Percentiles rank a stretch among this genome's conserved stretches.
Evolutionary conservation across 2,329 filamentous ascomycete species (phyloP).

Genomic region (Apiospora kogelbergensis): DNA sequence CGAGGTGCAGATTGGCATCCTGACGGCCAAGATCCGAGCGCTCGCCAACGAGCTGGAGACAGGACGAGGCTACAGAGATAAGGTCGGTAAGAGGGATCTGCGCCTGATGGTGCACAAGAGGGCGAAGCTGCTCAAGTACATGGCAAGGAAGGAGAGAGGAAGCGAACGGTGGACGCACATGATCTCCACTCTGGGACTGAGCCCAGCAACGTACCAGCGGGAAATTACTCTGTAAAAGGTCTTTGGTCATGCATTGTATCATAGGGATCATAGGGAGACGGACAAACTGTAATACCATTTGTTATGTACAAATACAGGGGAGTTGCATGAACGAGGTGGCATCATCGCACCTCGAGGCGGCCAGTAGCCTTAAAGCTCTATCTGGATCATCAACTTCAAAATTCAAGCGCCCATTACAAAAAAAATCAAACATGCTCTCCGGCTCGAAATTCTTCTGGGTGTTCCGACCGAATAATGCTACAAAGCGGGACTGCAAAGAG

Average conservation of each 20-base stretch:
- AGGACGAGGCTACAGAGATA: conserved; percentile 75
- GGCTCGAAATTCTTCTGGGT: conserved; percentile 23
- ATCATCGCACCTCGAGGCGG: not conserved
- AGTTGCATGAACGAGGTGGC: conserved; percentile 12
- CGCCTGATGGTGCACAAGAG: conserved; percentile 81
- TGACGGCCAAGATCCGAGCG: conserved; percentile 90
- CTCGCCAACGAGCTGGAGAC: conserved; percentile 70
- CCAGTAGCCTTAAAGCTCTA: conserved; percentile 9
- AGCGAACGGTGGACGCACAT: conserved; percentile 88
- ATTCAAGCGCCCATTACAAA: conserved; percentile 13
- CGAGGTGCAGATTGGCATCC: conserved; percentile 95
- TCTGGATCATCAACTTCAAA: conserved; percentile 12
- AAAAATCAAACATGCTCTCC: conserved; percentile 15
- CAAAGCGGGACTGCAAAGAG: conserved; percentile 31
- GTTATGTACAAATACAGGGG: conserved; percentile 49
- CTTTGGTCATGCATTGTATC: conserved; percentile 22
- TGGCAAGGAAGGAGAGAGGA: conserved; percentile 86
- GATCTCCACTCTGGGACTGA: conserved; percentile 80
- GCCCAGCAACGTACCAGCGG: conserved; percentile 84
- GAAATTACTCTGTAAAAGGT: conserved; percentile 73
- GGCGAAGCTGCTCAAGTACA: conserved; percentile 84
- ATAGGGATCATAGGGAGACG: conserved; percentile 9
- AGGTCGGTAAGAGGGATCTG: conserved; percentile 90
- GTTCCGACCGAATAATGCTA: conserved; percentile 45
- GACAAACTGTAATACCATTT: conserved; percentile 14